phyloP scores from a whole-genome alignment of 75 land plant genomes.

The Selaginella moellendorffii region DNA sequence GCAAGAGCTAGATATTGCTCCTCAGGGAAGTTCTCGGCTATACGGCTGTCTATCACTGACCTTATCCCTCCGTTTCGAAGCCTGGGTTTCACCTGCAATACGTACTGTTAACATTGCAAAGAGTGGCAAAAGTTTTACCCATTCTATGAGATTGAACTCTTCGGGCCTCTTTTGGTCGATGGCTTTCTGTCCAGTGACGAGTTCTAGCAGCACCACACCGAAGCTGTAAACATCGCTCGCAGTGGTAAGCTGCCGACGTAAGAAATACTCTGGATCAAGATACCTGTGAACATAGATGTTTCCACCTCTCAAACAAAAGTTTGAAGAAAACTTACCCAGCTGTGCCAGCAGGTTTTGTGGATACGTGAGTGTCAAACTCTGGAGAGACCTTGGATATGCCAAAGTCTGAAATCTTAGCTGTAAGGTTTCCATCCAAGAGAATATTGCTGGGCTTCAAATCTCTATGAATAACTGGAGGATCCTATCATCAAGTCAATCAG shows the following conservation, averaged over 20 bases:
- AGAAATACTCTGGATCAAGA: too few species aligned
- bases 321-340: conserved; percentile 19
- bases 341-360: conserved; percentile 39
- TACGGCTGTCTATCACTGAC: conserved; percentile 16
- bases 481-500: too few species aligned
- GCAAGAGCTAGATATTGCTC: conserved; percentile 12
- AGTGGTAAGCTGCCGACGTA: conserved; percentile 29
- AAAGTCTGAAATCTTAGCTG: conserved; percentile 34
- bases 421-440: conserved; percentile 27
- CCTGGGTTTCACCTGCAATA: conserved; percentile 21
- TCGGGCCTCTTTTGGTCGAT: conserved; percentile 25
- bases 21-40: conserved; percentile 12
- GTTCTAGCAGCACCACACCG: conserved; percentile 33
- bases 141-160: conserved; percentile 32
- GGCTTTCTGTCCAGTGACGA: conserved; percentile 30
- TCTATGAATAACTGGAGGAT: conserved; percentile 41
- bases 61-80: conserved; percentile 11
- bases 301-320: neutral
- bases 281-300: conserved; percentile 32
- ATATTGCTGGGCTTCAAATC: conserved; percentile 38
- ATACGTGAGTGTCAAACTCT: conserved; percentile 30
- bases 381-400: conserved; percentile 32
- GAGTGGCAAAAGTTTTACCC: too few species aligned
- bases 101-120: neutral
- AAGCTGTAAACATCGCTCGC: too few species aligned